phyloP scores from a whole-genome alignment of 257 asterid species.

The Penstemon eatonii region DNA sequence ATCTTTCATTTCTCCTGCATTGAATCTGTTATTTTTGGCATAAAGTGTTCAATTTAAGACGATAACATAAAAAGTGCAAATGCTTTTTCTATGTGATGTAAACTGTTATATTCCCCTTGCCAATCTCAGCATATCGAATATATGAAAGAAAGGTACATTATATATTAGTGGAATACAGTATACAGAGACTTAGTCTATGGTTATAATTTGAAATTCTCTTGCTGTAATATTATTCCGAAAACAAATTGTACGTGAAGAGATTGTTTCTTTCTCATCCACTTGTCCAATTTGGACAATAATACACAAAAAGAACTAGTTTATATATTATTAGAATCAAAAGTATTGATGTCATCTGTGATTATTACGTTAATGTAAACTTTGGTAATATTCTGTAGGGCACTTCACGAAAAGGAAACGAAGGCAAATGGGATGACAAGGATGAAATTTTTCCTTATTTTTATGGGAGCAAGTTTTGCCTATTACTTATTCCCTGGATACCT shows the following conservation, averaged over 20 bases:
- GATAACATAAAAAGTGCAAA: slow-evolving; percentile 12
- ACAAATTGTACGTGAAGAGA: slow-evolving; percentile 20
- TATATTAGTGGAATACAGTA: slow-evolving; percentile 14
- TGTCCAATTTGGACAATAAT: slow-evolving; percentile 33
- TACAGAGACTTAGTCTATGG: slow-evolving; percentile 19
- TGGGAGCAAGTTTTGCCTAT: slow-evolving; percentile 74
- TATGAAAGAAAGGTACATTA: too few relatives aligned
- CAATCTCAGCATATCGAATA: slow-evolving; percentile 12
- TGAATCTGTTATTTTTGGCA: slow-evolving; percentile 1
- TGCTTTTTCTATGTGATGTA: background rate
- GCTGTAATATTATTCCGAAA: slow-evolving; percentile 22
- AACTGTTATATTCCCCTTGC: slow-evolving; percentile 12
- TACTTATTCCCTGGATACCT: slow-evolving; percentile 87
- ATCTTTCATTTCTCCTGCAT: background rate
- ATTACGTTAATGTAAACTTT: background rate
- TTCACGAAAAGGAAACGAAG: slow-evolving; percentile 79
- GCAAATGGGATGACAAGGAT: slow-evolving; percentile 69
- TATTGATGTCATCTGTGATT: background rate
- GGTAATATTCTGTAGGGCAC: slow-evolving; percentile 60
- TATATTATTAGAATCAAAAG: background rate
- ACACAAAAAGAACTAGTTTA: background rate
- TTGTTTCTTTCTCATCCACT: slow-evolving; percentile 22
- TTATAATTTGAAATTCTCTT: slow-evolving; percentile 28
- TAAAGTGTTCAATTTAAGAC: slow-evolving; percentile 15
- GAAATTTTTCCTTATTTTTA: slow-evolving; percentile 71